Evolutionary conservation across 73 alveolate genomes (phyloP).

Genomic region (Stentor coeruleus): DNA sequence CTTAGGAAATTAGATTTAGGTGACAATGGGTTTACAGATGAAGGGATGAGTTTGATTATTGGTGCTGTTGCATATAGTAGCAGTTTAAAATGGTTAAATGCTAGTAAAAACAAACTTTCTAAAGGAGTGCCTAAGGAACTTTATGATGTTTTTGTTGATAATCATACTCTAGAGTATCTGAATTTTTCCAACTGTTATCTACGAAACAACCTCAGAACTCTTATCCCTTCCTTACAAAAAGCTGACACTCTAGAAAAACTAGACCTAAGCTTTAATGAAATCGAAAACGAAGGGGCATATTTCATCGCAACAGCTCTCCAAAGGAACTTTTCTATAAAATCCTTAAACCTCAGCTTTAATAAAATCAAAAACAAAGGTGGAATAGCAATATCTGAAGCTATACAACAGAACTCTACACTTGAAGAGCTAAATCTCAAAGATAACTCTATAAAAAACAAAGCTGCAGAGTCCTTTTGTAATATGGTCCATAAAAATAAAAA

Average conservation of each 20-base stretch:
- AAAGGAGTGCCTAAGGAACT: not conserved
- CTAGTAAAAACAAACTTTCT: not conserved
- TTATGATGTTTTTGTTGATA: not conserved
- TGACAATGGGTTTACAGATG: not conserved
- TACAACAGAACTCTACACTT: not conserved
- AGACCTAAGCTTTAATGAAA: too few relatives aligned
- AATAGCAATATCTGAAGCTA: too few relatives aligned
- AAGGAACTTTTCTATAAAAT: too few relatives aligned
- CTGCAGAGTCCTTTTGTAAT: not conserved
- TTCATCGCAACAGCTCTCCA: too few relatives aligned
- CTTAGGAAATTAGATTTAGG: not conserved
- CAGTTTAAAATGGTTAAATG: not conserved
- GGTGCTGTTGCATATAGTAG: not conserved
- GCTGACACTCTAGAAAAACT: too few relatives aligned
- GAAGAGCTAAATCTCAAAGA: not conserved
- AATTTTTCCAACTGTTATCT: not conserved
- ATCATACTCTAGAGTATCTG: not conserved
- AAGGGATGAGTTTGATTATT: not conserved
- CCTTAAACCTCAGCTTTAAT: too few relatives aligned
- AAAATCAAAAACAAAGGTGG: too few relatives aligned
- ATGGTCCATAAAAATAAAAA: not conserved
- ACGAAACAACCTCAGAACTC: not conserved
- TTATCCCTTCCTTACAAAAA: too few relatives aligned
- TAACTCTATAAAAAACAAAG: not conserved
- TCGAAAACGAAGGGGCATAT: too few relatives aligned